Conservation (phyloP, 2,329 filamentous ascomycete species). For the Alternaria angustiovoidea region DNA sequence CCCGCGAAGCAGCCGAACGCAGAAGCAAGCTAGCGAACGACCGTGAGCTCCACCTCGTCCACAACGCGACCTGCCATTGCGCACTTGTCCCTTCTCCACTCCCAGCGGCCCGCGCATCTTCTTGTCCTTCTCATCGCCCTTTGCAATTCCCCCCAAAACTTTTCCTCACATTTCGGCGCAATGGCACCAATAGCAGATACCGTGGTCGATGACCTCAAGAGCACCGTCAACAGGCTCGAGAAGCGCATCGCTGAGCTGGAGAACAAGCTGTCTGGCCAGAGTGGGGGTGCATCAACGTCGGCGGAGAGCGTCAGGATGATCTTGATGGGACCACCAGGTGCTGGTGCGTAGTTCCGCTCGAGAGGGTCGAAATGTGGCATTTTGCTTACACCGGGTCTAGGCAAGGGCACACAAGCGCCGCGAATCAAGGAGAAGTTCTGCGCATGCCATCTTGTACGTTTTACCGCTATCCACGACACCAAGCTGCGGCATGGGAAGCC, state of each 20-base stretch:
- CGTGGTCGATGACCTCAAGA: conserved; percentile 80
- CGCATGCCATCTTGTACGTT: conserved; percentile 90
- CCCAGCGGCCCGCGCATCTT: conserved; percentile 26
- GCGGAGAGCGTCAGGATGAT: conserved; percentile 87
- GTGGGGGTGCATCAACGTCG: conserved; percentile 45
- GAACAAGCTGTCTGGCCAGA: conserved; percentile 64
- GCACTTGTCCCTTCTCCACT: conserved; percentile 23
- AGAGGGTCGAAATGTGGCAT: conserved; percentile 1
- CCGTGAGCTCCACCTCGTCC: conserved; percentile 20
- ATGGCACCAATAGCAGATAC: conserved; percentile 92
- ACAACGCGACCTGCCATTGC: conserved; percentile 32
- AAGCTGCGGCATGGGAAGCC: background rate
- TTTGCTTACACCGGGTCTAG: conserved; percentile 59
- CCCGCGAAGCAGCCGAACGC: conserved; percentile 11
- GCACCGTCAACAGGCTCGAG: conserved; percentile 84
- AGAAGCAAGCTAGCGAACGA: conserved; percentile 18
- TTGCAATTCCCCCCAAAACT: conserved; percentile 8
- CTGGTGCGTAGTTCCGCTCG: conserved; percentile 70
- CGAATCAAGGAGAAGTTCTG: conserved; percentile 98
- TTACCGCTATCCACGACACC: no score
- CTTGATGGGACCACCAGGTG: conserved; percentile 95
- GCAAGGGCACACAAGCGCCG: conserved; percentile 98
- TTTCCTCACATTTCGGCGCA: conserved; percentile 42
- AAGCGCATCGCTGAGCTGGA: conserved; percentile 87
- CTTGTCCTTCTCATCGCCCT: conserved; percentile 17